A percentile compares a stretch with the other conserved stretches of the same genome.
phyloP scores from a whole-genome alignment of 176 grass and related monocot genomes.

The Avena atlantica region DNA sequence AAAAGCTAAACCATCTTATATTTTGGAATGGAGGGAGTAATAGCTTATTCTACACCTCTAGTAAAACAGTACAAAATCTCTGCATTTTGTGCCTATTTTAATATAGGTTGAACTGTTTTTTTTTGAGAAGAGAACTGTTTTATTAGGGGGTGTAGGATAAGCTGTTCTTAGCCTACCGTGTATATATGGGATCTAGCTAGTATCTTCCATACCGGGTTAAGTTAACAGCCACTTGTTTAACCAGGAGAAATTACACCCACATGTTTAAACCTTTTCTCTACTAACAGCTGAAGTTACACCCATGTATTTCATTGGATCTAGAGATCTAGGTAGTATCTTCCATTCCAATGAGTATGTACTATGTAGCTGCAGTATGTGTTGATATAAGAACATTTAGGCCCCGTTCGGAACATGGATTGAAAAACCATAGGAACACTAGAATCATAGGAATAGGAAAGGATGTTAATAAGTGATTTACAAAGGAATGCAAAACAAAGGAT shows the following conservation, averaged over 20 bases:
- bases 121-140: background rate
- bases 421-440: too few relatives aligned
- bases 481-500: too few relatives aligned
- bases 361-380: background rate
- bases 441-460: too few relatives aligned
- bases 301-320: background rate
- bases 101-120: background rate
- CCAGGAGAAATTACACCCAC: background rate
- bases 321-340: background rate
- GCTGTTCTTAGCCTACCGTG: background rate
- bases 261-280: background rate
- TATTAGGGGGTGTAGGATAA: background rate
- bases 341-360: background rate
- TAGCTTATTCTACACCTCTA: background rate
- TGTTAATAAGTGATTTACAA: too few relatives aligned
- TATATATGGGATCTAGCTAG: background rate
- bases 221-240: background rate
- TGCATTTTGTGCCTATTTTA: background rate
- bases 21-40: background rate
- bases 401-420: too few relatives aligned
- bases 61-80: background rate
- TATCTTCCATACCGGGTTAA: background rate
- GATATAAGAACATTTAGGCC: background rate
- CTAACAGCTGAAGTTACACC: conserved; percentile 1
- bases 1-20: too few relatives aligned